Evolutionary conservation across 1,284 basidiomycete species (phyloP), one percentile per base, ranked within the genome.

Genomic region (Filobasidium uniguttulatum): DNA sequence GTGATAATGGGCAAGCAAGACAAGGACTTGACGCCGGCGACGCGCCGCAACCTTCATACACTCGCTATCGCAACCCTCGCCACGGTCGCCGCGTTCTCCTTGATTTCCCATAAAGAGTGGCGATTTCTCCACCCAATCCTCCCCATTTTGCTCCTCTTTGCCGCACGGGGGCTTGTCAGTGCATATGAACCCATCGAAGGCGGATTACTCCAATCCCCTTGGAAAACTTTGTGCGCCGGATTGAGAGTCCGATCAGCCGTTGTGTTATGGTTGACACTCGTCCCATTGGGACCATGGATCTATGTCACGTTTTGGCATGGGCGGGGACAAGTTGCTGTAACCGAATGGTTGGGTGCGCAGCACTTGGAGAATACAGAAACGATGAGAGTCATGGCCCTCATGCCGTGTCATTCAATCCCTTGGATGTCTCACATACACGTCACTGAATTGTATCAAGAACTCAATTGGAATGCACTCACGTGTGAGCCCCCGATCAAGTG

Each of bases 391-490:
- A 89, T 85, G 1, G 82, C 88, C 55, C 70, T 97, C 17, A 93
- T 90, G 85, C 94, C 94, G 3, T 99, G 94, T 59, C 94, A 99
- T 70, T 94, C 89, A n/a, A 89, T 85, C 0, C 93, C 93, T 2
- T 93, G 89, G 75, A 84, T 89, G 61, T 82, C 88, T 4, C 84
- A 90, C 66, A 67, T 98, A 19, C 93, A 98, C 62, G 72, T 78
- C 28, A 68, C 73, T 12, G 73, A 80, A 34, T 71, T 82, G 9
- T 73, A 75, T 10, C 59, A 70, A 25, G 66, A 62, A 1, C 77
- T 75, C 20, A 65, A 68, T 48, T 66, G 83, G 55, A 96, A 90
- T 88, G 79, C 83, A 38, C 62, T 96, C 25, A 83, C 85, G 3
- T 97, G 91, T 61, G 90, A 94, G 60, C 91, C 91, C 2, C 90